These are phyloP conservation scores for Protea cynaroides DNA, from an alignment of 164 flowering plant species.

Conservation along the genomic window DNA sequence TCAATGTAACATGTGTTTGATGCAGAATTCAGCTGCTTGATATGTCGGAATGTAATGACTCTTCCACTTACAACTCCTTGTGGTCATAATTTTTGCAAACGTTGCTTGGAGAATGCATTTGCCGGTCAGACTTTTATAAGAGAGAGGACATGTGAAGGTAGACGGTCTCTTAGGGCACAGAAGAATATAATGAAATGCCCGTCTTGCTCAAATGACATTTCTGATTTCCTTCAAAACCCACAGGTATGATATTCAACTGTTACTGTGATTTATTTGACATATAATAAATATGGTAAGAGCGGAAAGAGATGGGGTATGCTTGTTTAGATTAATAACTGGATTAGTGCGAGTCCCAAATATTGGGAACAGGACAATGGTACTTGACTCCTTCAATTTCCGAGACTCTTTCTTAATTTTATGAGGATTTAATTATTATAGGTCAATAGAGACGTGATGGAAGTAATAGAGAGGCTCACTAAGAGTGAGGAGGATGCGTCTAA, in stretches of 20 bases:
- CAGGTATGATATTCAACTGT: conserved; percentile 39
- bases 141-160: conserved; percentile 52
- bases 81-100: conserved; percentile 93
- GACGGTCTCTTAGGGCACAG: conserved; percentile 57
- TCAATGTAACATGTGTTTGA: background rate
- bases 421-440: conserved; percentile 6
- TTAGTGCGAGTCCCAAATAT: no score
- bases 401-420: no score
- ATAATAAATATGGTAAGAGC: no score
- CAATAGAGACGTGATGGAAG: conserved; percentile 63
- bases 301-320: no score
- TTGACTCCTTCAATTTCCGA: no score
- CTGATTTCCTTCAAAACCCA: conserved; percentile 67
- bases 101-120: conserved; percentile 69
- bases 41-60: conserved; percentile 65
- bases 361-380: no score
- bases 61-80: conserved; percentile 86
- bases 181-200: conserved; percentile 83
- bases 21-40: conserved; percentile 71
- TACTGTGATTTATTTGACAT: conserved; percentile 24
- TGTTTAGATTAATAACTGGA: no score
- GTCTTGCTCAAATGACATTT: conserved; percentile 54
- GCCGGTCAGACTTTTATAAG: conserved; percentile 51
- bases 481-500: conserved; percentile 1
- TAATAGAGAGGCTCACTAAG: conserved; percentile 53